Percentiles rank a stretch among this genome's conserved stretches.
phyloP scores from a whole-genome alignment of 352 stramenopile genomes.

The Phytophthora parvispora region DNA sequence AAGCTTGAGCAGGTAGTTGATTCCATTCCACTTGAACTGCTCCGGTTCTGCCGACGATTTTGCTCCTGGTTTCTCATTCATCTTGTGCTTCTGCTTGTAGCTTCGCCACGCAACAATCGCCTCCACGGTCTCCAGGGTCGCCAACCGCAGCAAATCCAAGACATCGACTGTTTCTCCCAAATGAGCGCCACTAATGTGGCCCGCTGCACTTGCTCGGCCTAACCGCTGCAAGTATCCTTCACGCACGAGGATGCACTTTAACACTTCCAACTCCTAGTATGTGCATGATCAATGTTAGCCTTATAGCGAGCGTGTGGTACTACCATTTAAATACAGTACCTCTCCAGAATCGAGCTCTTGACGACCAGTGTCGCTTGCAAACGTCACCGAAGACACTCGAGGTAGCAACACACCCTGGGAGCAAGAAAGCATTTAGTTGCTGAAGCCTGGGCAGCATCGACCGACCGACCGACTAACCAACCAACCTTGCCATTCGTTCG shows the following conservation, averaged over 20 bases:
- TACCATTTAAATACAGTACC: too few relatives aligned
- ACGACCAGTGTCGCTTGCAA: constrained; percentile 28
- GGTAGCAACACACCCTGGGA: constrained; percentile 40
- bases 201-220: constrained; percentile 45
- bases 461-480: neutral
- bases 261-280: constrained; percentile 90
- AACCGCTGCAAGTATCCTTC: constrained; percentile 92
- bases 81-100: constrained; percentile 34
- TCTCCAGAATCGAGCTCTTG: constrained; percentile 62
- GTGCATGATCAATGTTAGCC: too few relatives aligned
- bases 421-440: neutral
- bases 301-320: too few relatives aligned
- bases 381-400: constrained; percentile 47
- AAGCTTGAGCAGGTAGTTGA: constrained; percentile 95
- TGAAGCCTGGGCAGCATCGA: neutral
- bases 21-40: constrained; percentile 90
- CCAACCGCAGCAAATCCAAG: constrained; percentile 87
- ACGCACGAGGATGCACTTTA: constrained; percentile 91
- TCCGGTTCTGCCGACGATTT: constrained; percentile 31
- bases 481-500: constrained; percentile 28
- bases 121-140: constrained; percentile 92
- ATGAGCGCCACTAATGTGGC: constrained; percentile 59
- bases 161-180: constrained; percentile 84
- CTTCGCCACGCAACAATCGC: constrained; percentile 79
- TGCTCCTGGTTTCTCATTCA: neutral